phyloP scores from a whole-genome alignment of 2,329 filamentous ascomycete genomes.

The Phoma sp. region DNA sequence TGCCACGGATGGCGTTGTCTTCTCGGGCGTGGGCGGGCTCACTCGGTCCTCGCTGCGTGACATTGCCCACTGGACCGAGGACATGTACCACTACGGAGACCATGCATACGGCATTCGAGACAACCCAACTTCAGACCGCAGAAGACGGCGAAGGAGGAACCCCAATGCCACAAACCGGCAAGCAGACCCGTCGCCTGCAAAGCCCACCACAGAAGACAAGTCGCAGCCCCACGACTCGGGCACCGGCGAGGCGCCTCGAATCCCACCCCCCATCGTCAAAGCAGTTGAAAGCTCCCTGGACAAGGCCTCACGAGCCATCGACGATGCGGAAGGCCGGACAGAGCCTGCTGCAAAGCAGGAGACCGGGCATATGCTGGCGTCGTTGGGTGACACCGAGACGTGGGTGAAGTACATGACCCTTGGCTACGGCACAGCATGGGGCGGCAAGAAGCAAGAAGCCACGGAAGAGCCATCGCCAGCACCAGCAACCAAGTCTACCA shows the following conservation, averaged over 20 bases:
- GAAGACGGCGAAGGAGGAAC: slow-evolving; percentile 53
- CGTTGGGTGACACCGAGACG: slow-evolving; percentile 53
- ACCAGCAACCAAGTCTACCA: slow-evolving; percentile 11
- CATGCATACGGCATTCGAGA: slow-evolving; percentile 85
- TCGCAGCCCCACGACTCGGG: slow-evolving; percentile 12
- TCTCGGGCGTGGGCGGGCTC: slow-evolving; percentile 78
- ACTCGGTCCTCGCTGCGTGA: slow-evolving; percentile 73
- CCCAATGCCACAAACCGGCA: slow-evolving; percentile 16
- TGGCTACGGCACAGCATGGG: slow-evolving; percentile 54
- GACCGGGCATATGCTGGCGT: slow-evolving; percentile 40
- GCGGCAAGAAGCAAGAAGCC: slow-evolving; percentile 29
- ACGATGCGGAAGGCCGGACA: slow-evolving; percentile 22
- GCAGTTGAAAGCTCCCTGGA: slow-evolving; percentile 54
- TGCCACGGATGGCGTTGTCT: slow-evolving; percentile 82
- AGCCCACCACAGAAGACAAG: slow-evolving; percentile 7
- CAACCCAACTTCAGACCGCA: slow-evolving; percentile 72
- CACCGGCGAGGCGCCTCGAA: slow-evolving; percentile 38
- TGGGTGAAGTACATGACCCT: slow-evolving; percentile 60
- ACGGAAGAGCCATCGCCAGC: slow-evolving; percentile 1
- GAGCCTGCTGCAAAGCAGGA: slow-evolving; percentile 24
- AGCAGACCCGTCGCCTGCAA: background rate
- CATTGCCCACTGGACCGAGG: slow-evolving; percentile 85
- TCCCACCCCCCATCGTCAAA: slow-evolving; percentile 56
- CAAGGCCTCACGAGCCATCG: slow-evolving; percentile 50
- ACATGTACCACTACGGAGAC: slow-evolving; percentile 82